phyloP scores from a whole-genome alignment of 805 yeast genomes.

The Jamesozyma lodderae region DNA sequence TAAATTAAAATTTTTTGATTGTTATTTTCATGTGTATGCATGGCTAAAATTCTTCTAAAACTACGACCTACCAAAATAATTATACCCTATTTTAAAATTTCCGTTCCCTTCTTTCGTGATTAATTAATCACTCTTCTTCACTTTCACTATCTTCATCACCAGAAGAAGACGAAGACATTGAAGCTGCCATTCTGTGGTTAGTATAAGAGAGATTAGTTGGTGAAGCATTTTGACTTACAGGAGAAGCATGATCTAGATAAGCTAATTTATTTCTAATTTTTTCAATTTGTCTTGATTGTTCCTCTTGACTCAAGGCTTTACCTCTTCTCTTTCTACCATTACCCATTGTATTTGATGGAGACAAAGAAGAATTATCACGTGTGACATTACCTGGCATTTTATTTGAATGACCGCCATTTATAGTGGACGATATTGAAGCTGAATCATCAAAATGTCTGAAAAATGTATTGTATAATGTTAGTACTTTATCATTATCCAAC shows the following conservation, averaged over 20 bases:
- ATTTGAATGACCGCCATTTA: conserved; percentile 27
- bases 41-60: background rate
- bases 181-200: conserved; percentile 5
- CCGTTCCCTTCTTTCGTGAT: too few relatives aligned
- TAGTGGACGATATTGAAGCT: background rate
- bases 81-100: too few relatives aligned
- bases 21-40: background rate
- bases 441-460: conserved; percentile 38
- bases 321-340: conserved; percentile 37
- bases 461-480: conserved; percentile 77
- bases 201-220: conserved; percentile 27
- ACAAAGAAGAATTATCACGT: conserved; percentile 15
- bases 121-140: conserved; percentile 60
- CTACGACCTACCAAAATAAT: too few relatives aligned
- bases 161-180: conserved; percentile 16
- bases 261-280: conserved; percentile 67
- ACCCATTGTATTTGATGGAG: conserved; percentile 21
- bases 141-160: conserved; percentile 55
- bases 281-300: conserved; percentile 59
- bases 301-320: conserved; percentile 54
- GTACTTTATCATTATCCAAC: conserved; percentile 72
- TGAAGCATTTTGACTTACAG: conserved; percentile 34
- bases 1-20: background rate
- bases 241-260: conserved; percentile 51
- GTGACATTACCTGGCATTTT: conserved; percentile 19